Percentiles rank a stretch among this genome's conserved stretches.
Evolutionary conservation across 768 basidiomycete species (phyloP).

Genomic region (Psilocybe subaeruginosa): DNA sequence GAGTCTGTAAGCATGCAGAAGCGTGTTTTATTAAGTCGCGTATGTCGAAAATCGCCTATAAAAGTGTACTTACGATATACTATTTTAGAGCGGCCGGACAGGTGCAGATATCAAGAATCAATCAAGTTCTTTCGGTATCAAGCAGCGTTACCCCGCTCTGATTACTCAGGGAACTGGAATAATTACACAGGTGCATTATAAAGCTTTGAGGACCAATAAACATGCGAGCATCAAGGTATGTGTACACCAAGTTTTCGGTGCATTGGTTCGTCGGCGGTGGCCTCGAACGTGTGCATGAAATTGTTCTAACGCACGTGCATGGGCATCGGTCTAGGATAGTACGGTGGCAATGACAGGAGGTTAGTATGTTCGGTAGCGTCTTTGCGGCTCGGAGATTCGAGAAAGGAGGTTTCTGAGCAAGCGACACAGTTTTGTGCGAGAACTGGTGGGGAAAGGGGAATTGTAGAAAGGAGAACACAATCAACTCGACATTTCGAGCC

Average conservation of each 20-base stretch:
- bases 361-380: not conserved
- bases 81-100: too few species aligned
- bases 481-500: too few species aligned
- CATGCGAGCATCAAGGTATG: too few species aligned
- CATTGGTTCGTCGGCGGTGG: not conserved
- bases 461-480: not conserved
- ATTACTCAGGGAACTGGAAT: too few species aligned
- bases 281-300: not conserved
- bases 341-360: not conserved
- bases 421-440: not conserved
- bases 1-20: not conserved
- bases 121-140: too few species aligned
- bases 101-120: too few species aligned
- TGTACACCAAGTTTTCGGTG: not conserved
- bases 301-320: not conserved
- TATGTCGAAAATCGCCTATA: too few species aligned
- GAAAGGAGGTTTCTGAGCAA: not conserved
- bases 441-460: not conserved
- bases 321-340: not conserved
- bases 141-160: too few species aligned
- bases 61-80: too few species aligned
- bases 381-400: not conserved
- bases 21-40: not conserved
- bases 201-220: not conserved
- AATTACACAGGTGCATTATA: not conserved